Evolutionary conservation across 345 rosid genomes (phyloP).

Genomic region (Nephelium lappaceum): DNA sequence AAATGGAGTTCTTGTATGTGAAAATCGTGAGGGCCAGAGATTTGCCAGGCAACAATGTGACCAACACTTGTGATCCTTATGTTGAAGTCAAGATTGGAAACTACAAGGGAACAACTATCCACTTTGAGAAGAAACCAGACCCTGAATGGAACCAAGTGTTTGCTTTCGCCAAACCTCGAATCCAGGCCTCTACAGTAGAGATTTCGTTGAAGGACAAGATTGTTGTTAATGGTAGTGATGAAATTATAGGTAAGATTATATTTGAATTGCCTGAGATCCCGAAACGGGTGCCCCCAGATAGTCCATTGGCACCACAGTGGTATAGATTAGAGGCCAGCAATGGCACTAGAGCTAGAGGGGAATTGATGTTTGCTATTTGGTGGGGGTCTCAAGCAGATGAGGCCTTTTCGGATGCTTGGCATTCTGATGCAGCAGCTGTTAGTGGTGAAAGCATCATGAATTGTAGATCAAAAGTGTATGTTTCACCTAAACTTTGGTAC

Average conservation of each 20-base stretch:
- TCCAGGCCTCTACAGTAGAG: conserved; percentile 36
- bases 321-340: conserved; percentile 35
- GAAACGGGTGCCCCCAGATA: conserved; percentile 37
- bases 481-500: conserved; percentile 49
- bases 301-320: conserved; percentile 51
- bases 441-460: conserved; percentile 28
- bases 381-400: conserved; percentile 51
- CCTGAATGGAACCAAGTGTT: conserved; percentile 48
- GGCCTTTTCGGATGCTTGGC: conserved; percentile 47
- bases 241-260: conserved; percentile 32
- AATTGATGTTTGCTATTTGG: conserved; percentile 50
- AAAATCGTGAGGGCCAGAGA: conserved; percentile 36
- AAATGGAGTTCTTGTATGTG: conserved; percentile 41
- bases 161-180: conserved; percentile 46
- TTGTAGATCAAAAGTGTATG: conserved; percentile 43
- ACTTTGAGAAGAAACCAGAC: conserved; percentile 26
- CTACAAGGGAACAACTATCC: conserved; percentile 33
- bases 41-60: conserved; percentile 25
- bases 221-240: conserved; percentile 11
- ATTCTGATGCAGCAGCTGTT: conserved; percentile 40
- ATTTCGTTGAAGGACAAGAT: conserved; percentile 35
- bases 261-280: conserved; percentile 36
- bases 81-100: conserved; percentile 41
- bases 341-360: conserved; percentile 32
- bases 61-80: conserved; percentile 30